phyloP scores from a whole-genome alignment of 768 basidiomycete genomes.

The Galerina sulciceps region DNA sequence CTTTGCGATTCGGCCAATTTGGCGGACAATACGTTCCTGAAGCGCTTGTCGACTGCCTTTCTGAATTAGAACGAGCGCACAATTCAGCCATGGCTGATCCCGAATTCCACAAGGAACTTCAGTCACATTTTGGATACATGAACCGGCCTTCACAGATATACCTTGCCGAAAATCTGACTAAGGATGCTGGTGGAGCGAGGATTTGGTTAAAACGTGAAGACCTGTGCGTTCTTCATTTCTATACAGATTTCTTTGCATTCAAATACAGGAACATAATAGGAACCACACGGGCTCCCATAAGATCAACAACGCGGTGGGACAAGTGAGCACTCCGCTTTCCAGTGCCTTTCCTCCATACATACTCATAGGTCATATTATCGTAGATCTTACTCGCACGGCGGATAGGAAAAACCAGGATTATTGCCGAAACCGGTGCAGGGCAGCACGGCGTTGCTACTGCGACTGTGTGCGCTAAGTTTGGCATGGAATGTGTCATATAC shows the following conservation, averaged over 20 bases:
- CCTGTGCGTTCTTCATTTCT: constrained; percentile 50
- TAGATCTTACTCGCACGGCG: constrained; percentile 93
- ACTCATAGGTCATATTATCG: neutral
- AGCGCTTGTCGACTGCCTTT: constrained; percentile 89
- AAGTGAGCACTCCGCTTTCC: constrained; percentile 47
- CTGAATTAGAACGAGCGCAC: constrained; percentile 91
- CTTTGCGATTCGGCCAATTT: constrained; percentile 90
- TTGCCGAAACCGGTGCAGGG: constrained; percentile 98
- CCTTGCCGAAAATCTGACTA: constrained; percentile 88
- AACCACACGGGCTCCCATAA: constrained; percentile 99
- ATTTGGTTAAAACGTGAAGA: constrained; percentile 99
- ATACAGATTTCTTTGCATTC: neutral
- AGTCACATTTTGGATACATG: constrained; percentile 88
- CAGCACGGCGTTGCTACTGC: constrained; percentile 99
- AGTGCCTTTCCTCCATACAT: neutral
- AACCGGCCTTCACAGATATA: constrained; percentile 93
- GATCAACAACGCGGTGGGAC: constrained; percentile 98
- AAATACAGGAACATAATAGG: constrained; percentile 37
- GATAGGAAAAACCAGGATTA: constrained; percentile 94
- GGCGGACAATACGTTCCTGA: constrained; percentile 99
- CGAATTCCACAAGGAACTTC: constrained; percentile 90
- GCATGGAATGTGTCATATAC: constrained; percentile 92
- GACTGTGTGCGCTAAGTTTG: constrained; percentile 96
- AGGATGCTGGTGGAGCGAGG: constrained; percentile 88
- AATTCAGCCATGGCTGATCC: constrained; percentile 86